A percentile compares a stretch with the other conserved stretches of the same genome.
Evolutionary conservation across 495 filamentous ascomycete genomes (phyloP).

Genomic region (Daldinia vernicosa): DNA sequence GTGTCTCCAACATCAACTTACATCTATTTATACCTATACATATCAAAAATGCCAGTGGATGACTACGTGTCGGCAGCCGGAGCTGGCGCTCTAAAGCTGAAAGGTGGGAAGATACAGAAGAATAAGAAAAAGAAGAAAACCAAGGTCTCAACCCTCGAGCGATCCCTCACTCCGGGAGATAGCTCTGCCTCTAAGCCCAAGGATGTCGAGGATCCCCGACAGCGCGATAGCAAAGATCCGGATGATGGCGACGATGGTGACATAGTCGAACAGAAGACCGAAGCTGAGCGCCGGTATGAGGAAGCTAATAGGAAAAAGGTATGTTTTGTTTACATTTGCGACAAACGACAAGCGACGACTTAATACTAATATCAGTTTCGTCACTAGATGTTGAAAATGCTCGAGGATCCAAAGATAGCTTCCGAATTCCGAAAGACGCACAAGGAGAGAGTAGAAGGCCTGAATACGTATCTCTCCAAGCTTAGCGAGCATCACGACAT

Average conservation of each 20-base stretch:
- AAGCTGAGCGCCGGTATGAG: constrained; percentile 81
- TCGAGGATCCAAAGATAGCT: constrained; percentile 54
- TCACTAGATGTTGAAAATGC: constrained; percentile 76
- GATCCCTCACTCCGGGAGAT: constrained; percentile 44
- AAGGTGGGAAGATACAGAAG: constrained; percentile 70
- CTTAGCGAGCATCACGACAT: constrained; percentile 99
- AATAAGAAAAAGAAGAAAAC: constrained; percentile 68
- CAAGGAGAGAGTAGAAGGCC: constrained; percentile 94
- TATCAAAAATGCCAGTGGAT: constrained; percentile 63
- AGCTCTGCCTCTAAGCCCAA: constrained; percentile 23
- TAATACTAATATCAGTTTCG: constrained; percentile 49
- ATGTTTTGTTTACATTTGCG: constrained; percentile 46
- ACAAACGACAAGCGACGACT: background rate
- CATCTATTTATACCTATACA: background rate
- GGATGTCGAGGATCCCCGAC: constrained; percentile 22
- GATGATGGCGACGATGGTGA: constrained; percentile 39
- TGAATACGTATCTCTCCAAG: constrained; percentile 90
- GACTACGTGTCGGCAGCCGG: constrained; percentile 73
- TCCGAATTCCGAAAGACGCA: constrained; percentile 90
- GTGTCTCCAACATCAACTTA: background rate
- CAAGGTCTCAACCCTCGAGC: constrained; percentile 51
- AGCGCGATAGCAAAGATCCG: constrained; percentile 26
- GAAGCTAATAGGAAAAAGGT: constrained; percentile 83
- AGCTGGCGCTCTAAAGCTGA: constrained; percentile 80
- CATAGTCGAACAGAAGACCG: constrained; percentile 70